A percentile compares a stretch with the other conserved stretches of the same genome.
phyloP scores from a whole-genome alignment of 1,139 yeast species.

The Blastobotrys buckinghamii region DNA sequence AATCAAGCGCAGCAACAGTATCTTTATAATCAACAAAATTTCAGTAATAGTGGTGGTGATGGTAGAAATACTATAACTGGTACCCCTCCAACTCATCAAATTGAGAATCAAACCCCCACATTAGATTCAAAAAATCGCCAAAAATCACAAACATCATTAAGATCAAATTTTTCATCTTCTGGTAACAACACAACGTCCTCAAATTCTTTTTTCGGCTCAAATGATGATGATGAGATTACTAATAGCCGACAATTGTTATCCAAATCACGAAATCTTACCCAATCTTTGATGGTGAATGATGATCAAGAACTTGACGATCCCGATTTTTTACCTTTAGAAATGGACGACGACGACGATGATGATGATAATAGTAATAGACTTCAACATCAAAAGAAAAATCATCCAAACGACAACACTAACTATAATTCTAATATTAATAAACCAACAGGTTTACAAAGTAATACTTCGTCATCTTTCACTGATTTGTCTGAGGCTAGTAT shows the following conservation, averaged over 20 bases:
- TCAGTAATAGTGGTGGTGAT: too few relatives aligned
- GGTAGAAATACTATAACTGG: too few relatives aligned
- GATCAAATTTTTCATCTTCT: conserved; percentile 1
- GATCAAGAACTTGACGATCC: conserved; percentile 5
- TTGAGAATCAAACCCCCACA: background rate
- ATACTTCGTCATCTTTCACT: conserved; percentile 16
- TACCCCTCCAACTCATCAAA: background rate
- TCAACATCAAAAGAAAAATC: background rate
- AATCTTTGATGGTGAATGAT: conserved; percentile 2
- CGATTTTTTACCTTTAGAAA: conserved; percentile 8
- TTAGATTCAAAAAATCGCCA: background rate
- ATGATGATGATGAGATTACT: background rate
- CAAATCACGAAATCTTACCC: conserved; percentile 9
- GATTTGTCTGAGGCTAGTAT: conserved; percentile 33
- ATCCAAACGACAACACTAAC: background rate
- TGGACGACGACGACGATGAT: too few relatives aligned
- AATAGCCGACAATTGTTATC: conserved; percentile 10
- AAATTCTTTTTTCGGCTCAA: conserved; percentile 9
- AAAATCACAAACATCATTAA: conserved; percentile 3
- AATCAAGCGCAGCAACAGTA: too few relatives aligned
- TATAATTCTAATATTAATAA: background rate
- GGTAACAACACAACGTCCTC: background rate
- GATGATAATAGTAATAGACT: background rate
- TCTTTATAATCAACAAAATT: too few relatives aligned
- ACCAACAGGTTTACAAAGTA: conserved; percentile 2